Percentiles rank a stretch among this genome's conserved stretches.
Conservation (phyloP, 176 grass and related monocot genomes). For the Canna indica region DNA sequence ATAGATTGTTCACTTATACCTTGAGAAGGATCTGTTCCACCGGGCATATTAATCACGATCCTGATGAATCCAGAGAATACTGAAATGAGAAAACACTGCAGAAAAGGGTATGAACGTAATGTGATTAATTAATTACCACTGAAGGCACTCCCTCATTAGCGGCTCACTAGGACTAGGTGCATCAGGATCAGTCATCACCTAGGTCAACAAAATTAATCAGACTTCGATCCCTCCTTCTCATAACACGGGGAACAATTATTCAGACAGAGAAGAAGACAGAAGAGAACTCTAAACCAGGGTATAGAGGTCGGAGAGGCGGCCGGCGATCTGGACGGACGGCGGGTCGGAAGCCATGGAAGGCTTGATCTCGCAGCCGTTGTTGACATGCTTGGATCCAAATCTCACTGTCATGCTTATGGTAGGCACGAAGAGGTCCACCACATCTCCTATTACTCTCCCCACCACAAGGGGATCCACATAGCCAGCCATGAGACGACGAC, state of each 20-base stretch:
- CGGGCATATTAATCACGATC: slow-evolving; percentile 80
- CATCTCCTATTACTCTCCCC: slow-evolving; percentile 74
- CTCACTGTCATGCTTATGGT: slow-evolving; percentile 46
- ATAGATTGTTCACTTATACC: slow-evolving; percentile 19
- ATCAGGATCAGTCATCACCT: slow-evolving; percentile 88
- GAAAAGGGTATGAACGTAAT: too few relatives aligned
- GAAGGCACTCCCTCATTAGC: slow-evolving; percentile 61
- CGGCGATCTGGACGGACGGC: slow-evolving; percentile 45
- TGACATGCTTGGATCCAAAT: slow-evolving; percentile 57
- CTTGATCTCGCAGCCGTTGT: slow-evolving; percentile 72
- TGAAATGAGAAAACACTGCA: too few relatives aligned
- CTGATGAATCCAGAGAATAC: too few relatives aligned
- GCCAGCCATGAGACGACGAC: slow-evolving; percentile 41
- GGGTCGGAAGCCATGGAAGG: slow-evolving; percentile 41
- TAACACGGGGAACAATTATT: background rate
- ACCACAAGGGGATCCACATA: slow-evolving; percentile 78
- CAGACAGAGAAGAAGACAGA: background rate
- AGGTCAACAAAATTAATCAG: background rate
- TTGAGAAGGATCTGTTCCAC: slow-evolving; percentile 67
- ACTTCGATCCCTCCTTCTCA: too few relatives aligned
- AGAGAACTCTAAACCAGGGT: slow-evolving; percentile 32
- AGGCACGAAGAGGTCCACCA: slow-evolving; percentile 75
- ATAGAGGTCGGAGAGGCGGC: slow-evolving; percentile 49
- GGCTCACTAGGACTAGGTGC: slow-evolving; percentile 82
- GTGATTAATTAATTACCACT: slow-evolving; percentile 28